A percentile compares a stretch with the other conserved stretches of the same genome.
Conservation (phyloP, 2,329 filamentous ascomycete genomes). For the Aspergillus chevalieri region DNA sequence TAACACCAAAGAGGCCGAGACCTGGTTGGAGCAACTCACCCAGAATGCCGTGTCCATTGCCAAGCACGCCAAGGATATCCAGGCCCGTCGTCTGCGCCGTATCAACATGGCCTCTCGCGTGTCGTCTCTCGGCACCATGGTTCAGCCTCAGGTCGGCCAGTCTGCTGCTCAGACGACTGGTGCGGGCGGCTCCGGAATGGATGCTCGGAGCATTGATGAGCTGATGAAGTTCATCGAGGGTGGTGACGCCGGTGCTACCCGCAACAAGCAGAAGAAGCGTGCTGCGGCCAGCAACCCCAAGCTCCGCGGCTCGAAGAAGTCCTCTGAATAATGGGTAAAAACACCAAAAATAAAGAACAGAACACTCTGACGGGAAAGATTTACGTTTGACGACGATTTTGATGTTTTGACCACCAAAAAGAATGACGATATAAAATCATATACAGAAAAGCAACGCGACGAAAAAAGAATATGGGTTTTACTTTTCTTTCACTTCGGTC, state of each 20-base stretch:
- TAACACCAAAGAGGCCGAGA: constrained; percentile 97
- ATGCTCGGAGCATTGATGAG: constrained; percentile 85
- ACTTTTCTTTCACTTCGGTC: constrained; percentile 8
- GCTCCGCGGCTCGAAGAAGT: constrained; percentile 38
- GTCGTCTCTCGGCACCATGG: constrained; percentile 50
- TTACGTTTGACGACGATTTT: background rate
- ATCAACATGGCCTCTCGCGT: constrained; percentile 62
- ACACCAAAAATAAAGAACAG: background rate
- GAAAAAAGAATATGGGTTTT: background rate
- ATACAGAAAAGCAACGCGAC: background rate
- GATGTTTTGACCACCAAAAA: background rate
- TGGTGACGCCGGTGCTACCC: constrained; percentile 35
- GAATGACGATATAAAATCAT: background rate
- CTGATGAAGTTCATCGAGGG: constrained; percentile 93
- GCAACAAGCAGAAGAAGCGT: constrained; percentile 41
- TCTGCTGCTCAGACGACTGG: constrained; percentile 47
- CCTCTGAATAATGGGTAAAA: constrained; percentile 20
- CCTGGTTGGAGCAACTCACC: constrained; percentile 92
- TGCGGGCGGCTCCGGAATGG: constrained; percentile 45
- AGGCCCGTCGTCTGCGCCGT: constrained; percentile 65
- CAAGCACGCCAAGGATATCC: constrained; percentile 83
- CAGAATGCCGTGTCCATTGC: constrained; percentile 92
- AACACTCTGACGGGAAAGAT: background rate
- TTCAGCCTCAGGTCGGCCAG: constrained; percentile 59
- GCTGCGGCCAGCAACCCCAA: constrained; percentile 38